Evolutionary conservation across 345 rosid genomes (phyloP).

Genomic region (Moringa oleifera): DNA sequence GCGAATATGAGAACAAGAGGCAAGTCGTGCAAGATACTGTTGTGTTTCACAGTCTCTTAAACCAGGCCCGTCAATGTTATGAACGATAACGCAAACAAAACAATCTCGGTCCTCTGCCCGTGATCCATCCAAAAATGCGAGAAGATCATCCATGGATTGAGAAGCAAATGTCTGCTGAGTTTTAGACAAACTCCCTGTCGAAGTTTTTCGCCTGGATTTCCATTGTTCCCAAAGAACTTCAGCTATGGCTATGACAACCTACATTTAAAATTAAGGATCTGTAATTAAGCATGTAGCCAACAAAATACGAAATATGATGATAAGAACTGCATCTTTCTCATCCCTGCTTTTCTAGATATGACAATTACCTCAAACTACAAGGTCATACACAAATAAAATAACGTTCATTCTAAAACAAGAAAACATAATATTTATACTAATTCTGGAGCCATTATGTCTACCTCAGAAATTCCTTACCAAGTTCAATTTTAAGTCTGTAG

Average conservation of each 20-base stretch:
- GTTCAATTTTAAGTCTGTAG: too few relatives aligned
- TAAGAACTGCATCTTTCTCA: too few relatives aligned
- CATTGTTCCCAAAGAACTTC: conserved; percentile 63
- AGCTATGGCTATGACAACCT: conserved; percentile 62
- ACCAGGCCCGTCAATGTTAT: conserved; percentile 87
- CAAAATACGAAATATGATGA: too few relatives aligned
- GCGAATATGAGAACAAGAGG: conserved; percentile 71
- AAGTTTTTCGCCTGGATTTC: conserved; percentile 38
- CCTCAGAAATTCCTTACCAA: too few relatives aligned
- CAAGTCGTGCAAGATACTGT: conserved; percentile 66
- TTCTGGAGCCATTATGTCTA: too few relatives aligned
- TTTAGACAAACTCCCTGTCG: conserved; percentile 29
- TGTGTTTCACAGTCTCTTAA: conserved; percentile 79
- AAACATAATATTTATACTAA: too few relatives aligned
- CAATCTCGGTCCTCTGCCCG: conserved; percentile 43
- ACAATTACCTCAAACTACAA: too few relatives aligned
- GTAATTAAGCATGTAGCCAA: too few relatives aligned
- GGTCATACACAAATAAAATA: too few relatives aligned
- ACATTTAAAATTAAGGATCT: background rate
- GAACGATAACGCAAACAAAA: conserved; percentile 62
- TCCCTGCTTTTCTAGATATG: too few relatives aligned
- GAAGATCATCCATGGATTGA: conserved; percentile 31
- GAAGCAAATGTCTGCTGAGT: conserved; percentile 56
- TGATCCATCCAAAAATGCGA: conserved; percentile 35
- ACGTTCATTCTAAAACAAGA: too few relatives aligned